These are phyloP conservation scores for Rhodotorula babjevae DNA, from an alignment of 768 basidiomycete genomes.

Conservation along the genomic window DNA sequence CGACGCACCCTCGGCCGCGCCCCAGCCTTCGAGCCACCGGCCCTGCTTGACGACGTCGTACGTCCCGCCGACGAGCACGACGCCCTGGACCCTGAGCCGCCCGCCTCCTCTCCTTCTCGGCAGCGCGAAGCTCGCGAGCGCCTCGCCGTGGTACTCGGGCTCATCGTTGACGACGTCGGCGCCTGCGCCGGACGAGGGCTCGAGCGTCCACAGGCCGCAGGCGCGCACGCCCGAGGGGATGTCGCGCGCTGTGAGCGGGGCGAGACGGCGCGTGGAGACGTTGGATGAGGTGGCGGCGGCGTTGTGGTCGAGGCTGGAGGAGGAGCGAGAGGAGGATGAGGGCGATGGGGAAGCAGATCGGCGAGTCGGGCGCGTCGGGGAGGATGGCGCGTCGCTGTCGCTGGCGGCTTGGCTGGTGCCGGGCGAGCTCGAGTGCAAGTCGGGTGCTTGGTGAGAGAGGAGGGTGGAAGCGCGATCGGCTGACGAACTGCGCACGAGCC, in stretches of 20 bases:
- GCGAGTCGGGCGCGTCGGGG: not conserved
- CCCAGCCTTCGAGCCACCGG: not conserved
- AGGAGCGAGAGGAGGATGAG: no score
- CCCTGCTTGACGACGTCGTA: slow-evolving; percentile 13
- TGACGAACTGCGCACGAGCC: no score
- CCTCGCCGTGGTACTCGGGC: not conserved
- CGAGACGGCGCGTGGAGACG: no score
- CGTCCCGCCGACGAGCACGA: slow-evolving; percentile 8
- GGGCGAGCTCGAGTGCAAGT: no score
- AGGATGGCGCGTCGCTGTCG: not conserved
- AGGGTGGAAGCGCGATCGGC: not conserved
- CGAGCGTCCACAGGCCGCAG: not conserved
- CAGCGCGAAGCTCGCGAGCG: not conserved
- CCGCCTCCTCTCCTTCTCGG: no score
- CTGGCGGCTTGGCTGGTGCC: not conserved
- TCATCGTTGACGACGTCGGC: not conserved
- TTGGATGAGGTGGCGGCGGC: not conserved
- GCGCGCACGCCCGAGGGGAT: not conserved
- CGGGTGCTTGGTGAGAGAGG: not conserved
- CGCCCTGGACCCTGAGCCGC: not conserved
- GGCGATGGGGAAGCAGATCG: not conserved
- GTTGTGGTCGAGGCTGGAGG: not conserved
- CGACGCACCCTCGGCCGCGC: slow-evolving; percentile 1
- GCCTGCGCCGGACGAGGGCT: not conserved
- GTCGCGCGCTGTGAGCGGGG: not conserved